Conservation (phyloP, 106 monocot species). For the Hemerocallis citrina region DNA sequence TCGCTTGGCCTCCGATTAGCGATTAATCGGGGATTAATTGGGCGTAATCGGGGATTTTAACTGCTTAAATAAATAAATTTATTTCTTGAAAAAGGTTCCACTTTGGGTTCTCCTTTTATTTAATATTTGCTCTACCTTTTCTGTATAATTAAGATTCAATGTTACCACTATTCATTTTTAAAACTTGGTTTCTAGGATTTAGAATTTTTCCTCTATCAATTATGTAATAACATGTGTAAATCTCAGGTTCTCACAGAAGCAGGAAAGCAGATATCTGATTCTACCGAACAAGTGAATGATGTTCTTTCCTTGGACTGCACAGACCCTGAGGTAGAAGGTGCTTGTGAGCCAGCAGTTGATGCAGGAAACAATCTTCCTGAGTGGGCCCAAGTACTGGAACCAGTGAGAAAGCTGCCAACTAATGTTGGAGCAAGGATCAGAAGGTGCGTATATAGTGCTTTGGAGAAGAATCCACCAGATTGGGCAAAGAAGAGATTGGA, state of each 20-base stretch:
- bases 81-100: too few relatives aligned
- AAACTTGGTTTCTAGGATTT: too few relatives aligned
- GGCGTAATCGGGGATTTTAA: too few relatives aligned
- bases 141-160: too few relatives aligned
- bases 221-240: conserved; percentile 22
- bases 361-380: conserved; percentile 43
- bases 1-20: too few relatives aligned
- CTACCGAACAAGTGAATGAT: conserved; percentile 24
- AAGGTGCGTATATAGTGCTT: conserved; percentile 69
- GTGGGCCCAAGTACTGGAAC: conserved; percentile 70
- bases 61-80: too few relatives aligned
- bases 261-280: conserved; percentile 51
- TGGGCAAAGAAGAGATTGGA: conserved; percentile 78
- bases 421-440: conserved; percentile 96
- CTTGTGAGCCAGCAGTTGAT: conserved; percentile 18
- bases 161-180: too few relatives aligned
- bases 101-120: too few relatives aligned
- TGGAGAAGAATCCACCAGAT: conserved; percentile 68
- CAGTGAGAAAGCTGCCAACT: conserved; percentile 82
- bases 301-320: conserved; percentile 29
- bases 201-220: too few relatives aligned
- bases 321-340: conserved; percentile 13
- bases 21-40: too few relatives aligned
- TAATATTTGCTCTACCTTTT: too few relatives aligned
- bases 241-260: conserved; percentile 91